Conservation (phyloP, 1,284 basidiomycete genomes). For the Leucoagaricus sp. region DNA sequence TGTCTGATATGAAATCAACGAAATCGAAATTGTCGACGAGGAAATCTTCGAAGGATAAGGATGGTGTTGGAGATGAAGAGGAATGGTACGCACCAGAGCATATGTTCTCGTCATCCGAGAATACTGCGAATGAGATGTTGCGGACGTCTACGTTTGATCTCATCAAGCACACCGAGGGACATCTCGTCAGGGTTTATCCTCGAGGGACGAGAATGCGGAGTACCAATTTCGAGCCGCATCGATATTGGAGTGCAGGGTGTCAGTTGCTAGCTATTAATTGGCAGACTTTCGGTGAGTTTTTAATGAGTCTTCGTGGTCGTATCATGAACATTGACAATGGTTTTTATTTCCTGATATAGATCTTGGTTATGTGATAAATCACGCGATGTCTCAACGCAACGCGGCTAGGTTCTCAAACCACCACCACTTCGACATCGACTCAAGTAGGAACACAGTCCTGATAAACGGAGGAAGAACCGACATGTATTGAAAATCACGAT, state of each 20-base stretch:
- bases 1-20: background rate
- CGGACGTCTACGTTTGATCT: conserved; percentile 64
- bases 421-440: conserved; percentile 59
- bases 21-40: no score
- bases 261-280: conserved; percentile 98
- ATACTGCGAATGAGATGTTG: conserved; percentile 66
- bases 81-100: conserved; percentile 88
- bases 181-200: conserved; percentile 91
- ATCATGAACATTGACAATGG: background rate
- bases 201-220: conserved; percentile 81
- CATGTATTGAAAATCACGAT: conserved; percentile 71
- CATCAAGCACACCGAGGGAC: conserved; percentile 87
- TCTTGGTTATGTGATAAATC: conserved; percentile 88
- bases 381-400: conserved; percentile 92
- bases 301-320: background rate
- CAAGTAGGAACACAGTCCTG: conserved; percentile 21
- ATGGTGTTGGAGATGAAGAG: conserved; percentile 66
- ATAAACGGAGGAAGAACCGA: conserved; percentile 60
- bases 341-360: no score
- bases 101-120: conserved; percentile 93
- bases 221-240: conserved; percentile 89
- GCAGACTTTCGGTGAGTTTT: conserved; percentile 83
- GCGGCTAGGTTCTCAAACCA: conserved; percentile 93
- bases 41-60: background rate
- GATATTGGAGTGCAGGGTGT: conserved; percentile 88